Evolutionary conservation across 2,329 filamentous ascomycete genomes (phyloP).

Genomic region (Colletotrichum sp.): DNA sequence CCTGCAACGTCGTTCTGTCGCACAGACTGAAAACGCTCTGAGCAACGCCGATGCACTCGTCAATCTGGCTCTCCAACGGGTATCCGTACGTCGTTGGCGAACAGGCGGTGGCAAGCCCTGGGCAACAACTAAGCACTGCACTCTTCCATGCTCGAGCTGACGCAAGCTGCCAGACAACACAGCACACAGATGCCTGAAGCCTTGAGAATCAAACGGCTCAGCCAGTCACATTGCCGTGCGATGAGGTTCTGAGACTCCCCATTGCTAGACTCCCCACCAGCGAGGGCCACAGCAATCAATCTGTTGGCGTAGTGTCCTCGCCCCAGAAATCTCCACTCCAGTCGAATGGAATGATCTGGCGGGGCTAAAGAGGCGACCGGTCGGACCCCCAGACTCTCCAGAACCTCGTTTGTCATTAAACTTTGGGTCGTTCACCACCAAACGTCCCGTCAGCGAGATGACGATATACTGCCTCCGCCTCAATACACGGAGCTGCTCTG

Average conservation of each 20-base stretch:
- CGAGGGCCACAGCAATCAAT: conserved; percentile 5
- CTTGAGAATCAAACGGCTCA: neutral
- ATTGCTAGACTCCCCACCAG: neutral
- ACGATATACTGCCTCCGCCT: neutral
- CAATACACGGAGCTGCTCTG: neutral
- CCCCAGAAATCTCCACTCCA: conserved; percentile 4
- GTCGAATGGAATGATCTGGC: conserved; percentile 2
- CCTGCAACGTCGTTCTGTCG: neutral
- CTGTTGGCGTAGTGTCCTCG: neutral
- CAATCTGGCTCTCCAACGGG: neutral
- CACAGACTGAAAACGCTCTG: neutral
- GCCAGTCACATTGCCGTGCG: neutral
- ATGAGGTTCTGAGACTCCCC: neutral
- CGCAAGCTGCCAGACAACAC: neutral
- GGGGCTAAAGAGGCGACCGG: neutral
- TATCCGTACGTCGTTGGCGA: neutral
- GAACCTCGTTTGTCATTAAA: conserved; percentile 1
- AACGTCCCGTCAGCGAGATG: neutral
- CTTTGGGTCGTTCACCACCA: neutral
- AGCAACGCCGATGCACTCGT: neutral
- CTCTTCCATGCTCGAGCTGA: neutral
- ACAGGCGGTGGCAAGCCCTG: neutral
- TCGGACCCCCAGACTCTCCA: neutral
- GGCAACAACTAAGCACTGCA: neutral
- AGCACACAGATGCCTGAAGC: neutral